Conservation (phyloP, 345 rosid genomes). For the Linum tenue region DNA sequence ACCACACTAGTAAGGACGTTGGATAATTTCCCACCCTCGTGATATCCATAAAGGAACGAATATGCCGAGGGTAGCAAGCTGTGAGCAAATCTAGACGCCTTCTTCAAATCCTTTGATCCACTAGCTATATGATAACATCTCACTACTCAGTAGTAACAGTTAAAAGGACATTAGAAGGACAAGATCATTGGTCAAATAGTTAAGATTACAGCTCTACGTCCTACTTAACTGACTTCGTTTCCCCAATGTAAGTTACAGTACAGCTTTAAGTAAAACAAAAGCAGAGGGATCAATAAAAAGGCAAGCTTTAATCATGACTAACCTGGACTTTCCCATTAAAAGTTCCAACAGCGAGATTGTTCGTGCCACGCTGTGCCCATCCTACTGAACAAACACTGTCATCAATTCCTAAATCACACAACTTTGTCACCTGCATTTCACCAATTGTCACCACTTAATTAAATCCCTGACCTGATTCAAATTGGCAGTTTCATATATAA, state of each 20-base stretch:
- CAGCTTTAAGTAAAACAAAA: neutral
- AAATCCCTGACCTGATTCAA: neutral
- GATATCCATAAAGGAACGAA: too few relatives aligned
- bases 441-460: too few relatives aligned
- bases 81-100: neutral
- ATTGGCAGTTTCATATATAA: neutral
- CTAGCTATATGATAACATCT: neutral
- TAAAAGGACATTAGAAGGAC: neutral
- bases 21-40: too few relatives aligned
- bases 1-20: too few relatives aligned
- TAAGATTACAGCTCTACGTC: neutral
- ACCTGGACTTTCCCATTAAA: constrained; percentile 85
- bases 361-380: constrained; percentile 83
- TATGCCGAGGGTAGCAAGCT: too few relatives aligned
- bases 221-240: neutral
- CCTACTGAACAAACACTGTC: constrained; percentile 91
- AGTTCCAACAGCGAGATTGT: constrained; percentile 81
- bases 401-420: constrained; percentile 84
- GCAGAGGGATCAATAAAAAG: neutral
- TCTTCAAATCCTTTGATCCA: neutral
- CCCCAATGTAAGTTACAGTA: neutral
- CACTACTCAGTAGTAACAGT: neutral
- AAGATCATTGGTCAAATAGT: neutral
- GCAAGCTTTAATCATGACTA: constrained; percentile 5
- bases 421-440: constrained; percentile 63